A percentile compares a stretch with the other conserved stretches of the same genome.
phyloP scores from a whole-genome alignment of 2,329 filamentous ascomycete species.

The Aureobasidium pullulans region DNA sequence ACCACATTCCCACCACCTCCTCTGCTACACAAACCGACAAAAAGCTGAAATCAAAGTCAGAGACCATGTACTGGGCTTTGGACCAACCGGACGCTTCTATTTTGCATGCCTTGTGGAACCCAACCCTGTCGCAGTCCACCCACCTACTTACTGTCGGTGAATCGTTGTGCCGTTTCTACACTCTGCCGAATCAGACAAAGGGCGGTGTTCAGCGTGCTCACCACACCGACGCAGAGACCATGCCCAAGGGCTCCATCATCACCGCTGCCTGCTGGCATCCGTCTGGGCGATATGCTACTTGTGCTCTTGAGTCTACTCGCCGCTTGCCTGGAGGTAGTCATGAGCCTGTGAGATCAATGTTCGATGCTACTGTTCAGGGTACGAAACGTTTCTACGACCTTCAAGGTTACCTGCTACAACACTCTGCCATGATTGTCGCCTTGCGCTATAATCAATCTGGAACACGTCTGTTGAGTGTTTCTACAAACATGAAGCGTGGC shows the following conservation, averaged over 20 bases:
- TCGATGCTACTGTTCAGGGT: conserved; percentile 17
- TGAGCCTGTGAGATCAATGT: conserved; percentile 19
- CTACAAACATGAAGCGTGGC: conserved; percentile 24
- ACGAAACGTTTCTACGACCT: conserved; percentile 14
- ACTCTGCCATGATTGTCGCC: conserved; percentile 22
- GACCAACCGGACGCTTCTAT: conserved; percentile 25
- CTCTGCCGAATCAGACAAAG: conserved; percentile 19
- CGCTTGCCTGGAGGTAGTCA: conserved; percentile 17
- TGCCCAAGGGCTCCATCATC: conserved; percentile 22
- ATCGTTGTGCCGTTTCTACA: conserved; percentile 27
- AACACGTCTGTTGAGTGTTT: conserved; percentile 23
- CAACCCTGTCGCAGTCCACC: conserved; percentile 17
- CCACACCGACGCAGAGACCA: conserved; percentile 21
- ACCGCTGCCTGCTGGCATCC: conserved; percentile 30
- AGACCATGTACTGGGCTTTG: conserved; percentile 27
- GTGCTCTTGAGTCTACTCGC: conserved; percentile 21
- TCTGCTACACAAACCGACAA: conserved; percentile 27
- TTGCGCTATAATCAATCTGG: conserved; percentile 26
- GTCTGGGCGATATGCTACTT: conserved; percentile 24
- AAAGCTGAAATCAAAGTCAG: conserved; percentile 25
- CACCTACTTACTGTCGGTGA: conserved; percentile 28
- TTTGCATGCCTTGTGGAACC: conserved; percentile 26
- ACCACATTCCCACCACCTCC: conserved; percentile 4
- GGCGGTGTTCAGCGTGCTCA: conserved; percentile 3
- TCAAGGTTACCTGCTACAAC: conserved; percentile 19